Evolutionary conservation across 2,329 filamentous ascomycete species (phyloP), one percentile per base, ranked within the genome.

Genomic region (Phyllosticta ampelicida): DNA sequence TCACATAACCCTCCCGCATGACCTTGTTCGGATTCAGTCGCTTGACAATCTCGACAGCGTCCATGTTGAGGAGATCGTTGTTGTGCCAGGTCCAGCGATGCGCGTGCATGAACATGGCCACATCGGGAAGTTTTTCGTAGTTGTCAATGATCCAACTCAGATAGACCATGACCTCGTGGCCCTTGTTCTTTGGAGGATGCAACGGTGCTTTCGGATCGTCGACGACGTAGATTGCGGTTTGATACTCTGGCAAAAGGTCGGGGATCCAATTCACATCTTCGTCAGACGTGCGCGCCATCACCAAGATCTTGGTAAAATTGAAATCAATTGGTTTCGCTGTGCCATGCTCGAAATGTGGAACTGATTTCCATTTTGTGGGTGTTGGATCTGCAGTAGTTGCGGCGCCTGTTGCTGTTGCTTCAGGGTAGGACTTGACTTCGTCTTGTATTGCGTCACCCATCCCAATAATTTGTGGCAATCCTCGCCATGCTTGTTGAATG

Each of bases 141-240:
- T 80, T 77, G 66, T 84, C 80, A 64, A 83, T 78, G 64, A 86
- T 77, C 68, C 82, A 85, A 48, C 76, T 80, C 44, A 84, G 74
- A 65, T 86, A 85, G 8, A 82, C 77, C 71, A 82, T 79, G 30
- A 80, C 82, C 69, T 86, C 83, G 64, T 83, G 80, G 30, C 83
- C 83, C 67, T 83, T 83, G 64, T 81, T 80, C 58, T 76, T 74
- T 0, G 78, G 78, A 1, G 79, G 76, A 60, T 78, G 77, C 20
- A 78, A 71, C 13, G 68, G 66, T 2, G 77, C 77, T 1, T 64
- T 67, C 5, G 71, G 70, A 63, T 80, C 75, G 62, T 83, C 76
- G 23, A 76, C 78, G n/a, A 78, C 71, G 63, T 83, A 83, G n/a
- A 78, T 68, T 3, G 73, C 73, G 21, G 71, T 72, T 18, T 65